Evolutionary conservation across 257 asterid species (phyloP).

Genomic region (Nicotiana sylvestris): DNA sequence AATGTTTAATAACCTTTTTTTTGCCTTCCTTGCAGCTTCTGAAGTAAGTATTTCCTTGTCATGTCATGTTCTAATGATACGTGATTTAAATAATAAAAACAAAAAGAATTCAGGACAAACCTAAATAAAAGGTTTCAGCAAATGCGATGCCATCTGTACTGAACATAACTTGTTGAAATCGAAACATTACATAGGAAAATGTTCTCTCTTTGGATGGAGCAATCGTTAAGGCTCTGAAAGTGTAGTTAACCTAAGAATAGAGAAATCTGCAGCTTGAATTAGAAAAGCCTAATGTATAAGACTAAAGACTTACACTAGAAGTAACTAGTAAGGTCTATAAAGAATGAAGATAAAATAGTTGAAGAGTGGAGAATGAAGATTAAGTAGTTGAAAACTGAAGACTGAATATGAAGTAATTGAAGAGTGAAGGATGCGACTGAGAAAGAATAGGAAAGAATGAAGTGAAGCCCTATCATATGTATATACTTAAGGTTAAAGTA

Average conservation of each 20-base stretch:
- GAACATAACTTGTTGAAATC: conserved; percentile 79
- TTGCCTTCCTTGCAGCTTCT: too few species aligned
- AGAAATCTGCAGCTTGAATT: not conserved
- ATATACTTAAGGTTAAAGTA: too few species aligned
- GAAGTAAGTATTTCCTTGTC: not conserved
- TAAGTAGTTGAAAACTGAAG: too few species aligned
- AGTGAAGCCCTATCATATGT: too few species aligned
- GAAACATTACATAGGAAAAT: not conserved
- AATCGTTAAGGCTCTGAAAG: not conserved
- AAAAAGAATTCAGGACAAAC: conserved; percentile 26
- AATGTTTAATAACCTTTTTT: not conserved
- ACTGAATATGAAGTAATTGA: too few species aligned
- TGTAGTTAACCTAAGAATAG: not conserved
- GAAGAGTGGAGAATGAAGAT: too few species aligned
- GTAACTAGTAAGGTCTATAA: too few species aligned
- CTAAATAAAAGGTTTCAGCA: conserved; percentile 85
- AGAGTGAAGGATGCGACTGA: too few species aligned
- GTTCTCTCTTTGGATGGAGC: not conserved
- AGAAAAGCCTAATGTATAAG: not conserved
- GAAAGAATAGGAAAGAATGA: too few species aligned
- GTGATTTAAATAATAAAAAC: not conserved
- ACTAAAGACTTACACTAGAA: too few species aligned
- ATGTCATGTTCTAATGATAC: not conserved
- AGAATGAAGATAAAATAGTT: too few species aligned
- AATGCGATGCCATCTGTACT: conserved; percentile 85